Evolutionary conservation across 1,284 basidiomycete species (phyloP).

Genomic region (Rhodotorula mucilaginosa): DNA sequence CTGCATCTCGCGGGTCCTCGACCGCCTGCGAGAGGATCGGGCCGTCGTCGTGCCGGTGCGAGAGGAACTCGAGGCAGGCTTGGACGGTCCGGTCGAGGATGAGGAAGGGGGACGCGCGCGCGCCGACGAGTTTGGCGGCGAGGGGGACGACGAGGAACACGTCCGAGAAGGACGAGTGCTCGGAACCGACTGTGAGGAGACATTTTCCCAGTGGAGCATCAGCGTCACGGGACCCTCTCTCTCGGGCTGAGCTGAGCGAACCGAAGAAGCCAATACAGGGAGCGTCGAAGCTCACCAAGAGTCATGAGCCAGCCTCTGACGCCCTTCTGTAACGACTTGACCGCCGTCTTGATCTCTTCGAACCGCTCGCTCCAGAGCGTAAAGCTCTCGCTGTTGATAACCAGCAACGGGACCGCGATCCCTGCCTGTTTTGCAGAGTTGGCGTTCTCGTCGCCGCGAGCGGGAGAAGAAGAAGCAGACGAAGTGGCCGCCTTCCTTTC

Average conservation of each 20-base stretch:
- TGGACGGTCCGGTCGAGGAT: constrained; percentile 15
- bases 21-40: constrained; percentile 13
- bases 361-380: constrained; percentile 44
- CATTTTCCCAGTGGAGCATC: neutral
- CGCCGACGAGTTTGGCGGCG: constrained; percentile 44
- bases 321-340: constrained; percentile 40
- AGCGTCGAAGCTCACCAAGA: constrained; percentile 12
- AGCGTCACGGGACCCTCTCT: neutral
- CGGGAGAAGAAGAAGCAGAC: too few species aligned
- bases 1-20: constrained; percentile 13
- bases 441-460: too few species aligned
- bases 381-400: constrained; percentile 53
- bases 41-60: neutral
- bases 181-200: constrained; percentile 38
- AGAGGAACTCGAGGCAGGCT: constrained; percentile 23
- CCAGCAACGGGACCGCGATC: constrained; percentile 50
- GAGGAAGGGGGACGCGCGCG: constrained; percentile 21
- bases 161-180: constrained; percentile 46
- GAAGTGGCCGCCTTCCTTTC: neutral
- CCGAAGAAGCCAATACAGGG: too few species aligned
- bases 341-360: constrained; percentile 45
- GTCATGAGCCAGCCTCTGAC: constrained; percentile 30
- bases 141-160: constrained; percentile 41
- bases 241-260: neutral
- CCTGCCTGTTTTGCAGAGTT: neutral